Evolutionary conservation across 495 filamentous ascomycete genomes (phyloP).

Genomic region (Podospora didyma): DNA sequence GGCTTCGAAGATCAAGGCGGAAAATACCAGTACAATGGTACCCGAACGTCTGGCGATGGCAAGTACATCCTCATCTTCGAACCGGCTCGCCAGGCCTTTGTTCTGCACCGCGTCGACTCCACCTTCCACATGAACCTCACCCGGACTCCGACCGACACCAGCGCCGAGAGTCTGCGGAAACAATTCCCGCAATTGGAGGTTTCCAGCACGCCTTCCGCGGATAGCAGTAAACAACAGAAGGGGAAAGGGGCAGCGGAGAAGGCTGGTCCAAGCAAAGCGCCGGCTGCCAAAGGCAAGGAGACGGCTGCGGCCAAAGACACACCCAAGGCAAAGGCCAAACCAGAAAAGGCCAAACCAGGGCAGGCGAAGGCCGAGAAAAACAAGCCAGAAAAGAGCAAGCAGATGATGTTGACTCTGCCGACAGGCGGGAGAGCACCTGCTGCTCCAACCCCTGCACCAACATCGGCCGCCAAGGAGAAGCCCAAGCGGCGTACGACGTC

Average conservation of each 20-base stretch:
- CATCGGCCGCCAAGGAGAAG: conserved; percentile 22
- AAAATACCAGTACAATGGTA: conserved; percentile 48
- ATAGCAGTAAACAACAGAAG: conserved; percentile 16
- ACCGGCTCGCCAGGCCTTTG: conserved; percentile 47
- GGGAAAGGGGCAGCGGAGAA: conserved; percentile 16
- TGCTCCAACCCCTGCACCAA: conserved; percentile 10
- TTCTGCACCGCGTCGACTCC: conserved; percentile 55
- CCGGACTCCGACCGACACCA: conserved; percentile 36
- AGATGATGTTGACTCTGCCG: conserved; percentile 22
- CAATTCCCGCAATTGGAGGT: conserved; percentile 41
- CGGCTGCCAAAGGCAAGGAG: conserved; percentile 3
- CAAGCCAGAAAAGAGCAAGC: conserved; percentile 14
- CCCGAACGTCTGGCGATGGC: conserved; percentile 42
- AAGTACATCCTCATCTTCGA: conserved; percentile 56
- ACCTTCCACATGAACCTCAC: conserved; percentile 57
- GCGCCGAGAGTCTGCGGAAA: conserved; percentile 35
- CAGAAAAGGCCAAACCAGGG: neutral
- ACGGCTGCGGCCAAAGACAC: conserved; percentile 11
- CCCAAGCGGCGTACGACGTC: conserved; percentile 15
- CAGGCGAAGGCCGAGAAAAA: conserved; percentile 8
- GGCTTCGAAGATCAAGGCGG: conserved; percentile 44
- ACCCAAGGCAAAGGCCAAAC: neutral
- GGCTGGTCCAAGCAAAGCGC: conserved; percentile 8
- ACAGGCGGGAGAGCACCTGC: conserved; percentile 5
- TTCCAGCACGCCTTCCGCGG: conserved; percentile 16